phyloP scores from a whole-genome alignment of 441 rosid species.

The Metrosideros polymorpha region DNA sequence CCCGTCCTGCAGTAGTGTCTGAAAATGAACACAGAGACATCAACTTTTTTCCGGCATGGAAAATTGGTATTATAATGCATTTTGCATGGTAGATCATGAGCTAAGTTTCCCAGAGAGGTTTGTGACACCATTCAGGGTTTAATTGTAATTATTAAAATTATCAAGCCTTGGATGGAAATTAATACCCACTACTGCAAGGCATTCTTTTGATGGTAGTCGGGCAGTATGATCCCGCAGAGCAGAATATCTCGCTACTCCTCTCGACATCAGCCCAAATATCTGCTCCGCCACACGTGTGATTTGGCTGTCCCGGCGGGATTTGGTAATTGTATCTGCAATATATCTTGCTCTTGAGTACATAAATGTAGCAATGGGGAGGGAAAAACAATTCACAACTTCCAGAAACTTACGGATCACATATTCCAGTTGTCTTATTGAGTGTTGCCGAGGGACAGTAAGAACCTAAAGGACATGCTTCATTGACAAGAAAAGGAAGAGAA shows the following conservation, averaged over 20 bases:
- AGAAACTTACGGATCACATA: slow-evolving; percentile 58
- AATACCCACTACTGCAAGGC: slow-evolving; percentile 80
- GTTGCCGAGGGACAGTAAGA: slow-evolving; percentile 56
- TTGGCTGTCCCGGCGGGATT: slow-evolving; percentile 49
- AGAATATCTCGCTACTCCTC: slow-evolving; percentile 59
- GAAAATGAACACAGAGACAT: slow-evolving; percentile 16
- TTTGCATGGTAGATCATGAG: background rate
- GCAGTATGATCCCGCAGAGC: slow-evolving; percentile 81
- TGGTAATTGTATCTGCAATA: slow-evolving; percentile 73
- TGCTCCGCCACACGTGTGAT: slow-evolving; percentile 94
- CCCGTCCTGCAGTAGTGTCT: slow-evolving; percentile 91
- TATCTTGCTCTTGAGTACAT: slow-evolving; percentile 6
- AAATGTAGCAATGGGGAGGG: background rate
- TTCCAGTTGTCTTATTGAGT: slow-evolving; percentile 45
- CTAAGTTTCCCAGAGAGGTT: background rate
- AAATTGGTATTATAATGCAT: background rate
- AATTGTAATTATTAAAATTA: background rate
- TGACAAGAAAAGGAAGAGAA: slow-evolving; percentile 10
- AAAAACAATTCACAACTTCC: background rate
- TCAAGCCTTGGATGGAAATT: slow-evolving; percentile 20
- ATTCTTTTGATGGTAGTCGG: slow-evolving; percentile 46
- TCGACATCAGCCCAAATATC: slow-evolving; percentile 75
- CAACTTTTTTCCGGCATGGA: background rate
- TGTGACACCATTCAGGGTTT: background rate
- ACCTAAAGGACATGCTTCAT: slow-evolving; percentile 55